phyloP scores from a whole-genome alignment of 345 rosid genomes.

The Eutrema heterophyllum region DNA sequence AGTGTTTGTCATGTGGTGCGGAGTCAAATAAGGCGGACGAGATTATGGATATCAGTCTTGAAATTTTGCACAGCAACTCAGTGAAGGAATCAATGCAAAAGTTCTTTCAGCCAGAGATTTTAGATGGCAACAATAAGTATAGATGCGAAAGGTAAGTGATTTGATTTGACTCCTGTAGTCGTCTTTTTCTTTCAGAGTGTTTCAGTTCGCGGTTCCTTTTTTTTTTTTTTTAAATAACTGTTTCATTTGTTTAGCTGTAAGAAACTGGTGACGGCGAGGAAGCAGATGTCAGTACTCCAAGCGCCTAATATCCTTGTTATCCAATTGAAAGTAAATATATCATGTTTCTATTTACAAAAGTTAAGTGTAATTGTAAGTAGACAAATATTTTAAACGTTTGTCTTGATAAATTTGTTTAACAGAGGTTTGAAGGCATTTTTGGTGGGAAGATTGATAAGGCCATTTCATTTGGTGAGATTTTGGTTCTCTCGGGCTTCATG shows the following conservation, averaged over 20 bases:
- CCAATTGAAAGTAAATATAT: conserved; percentile 71
- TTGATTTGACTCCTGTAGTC: not conserved
- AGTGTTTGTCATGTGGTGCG: conserved; percentile 75
- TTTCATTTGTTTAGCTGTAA: conserved; percentile 66
- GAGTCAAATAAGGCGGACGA: conserved; percentile 96
- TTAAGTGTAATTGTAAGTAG: not conserved
- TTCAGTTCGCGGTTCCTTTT: not conserved
- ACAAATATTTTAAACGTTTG: not conserved
- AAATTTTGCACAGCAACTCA: conserved; percentile 59
- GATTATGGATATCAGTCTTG: conserved; percentile 96
- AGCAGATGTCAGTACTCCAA: conserved; percentile 87
- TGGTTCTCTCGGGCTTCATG: conserved; percentile 85
- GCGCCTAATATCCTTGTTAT: conserved; percentile 92
- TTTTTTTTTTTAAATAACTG: not conserved
- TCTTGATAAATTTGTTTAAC: conserved; percentile 15
- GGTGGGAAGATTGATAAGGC: conserved; percentile 85
- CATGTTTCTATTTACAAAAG: not conserved
- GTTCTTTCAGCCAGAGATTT: conserved; percentile 84
- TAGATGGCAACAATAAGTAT: conserved; percentile 95
- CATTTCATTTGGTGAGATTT: conserved; percentile 70
- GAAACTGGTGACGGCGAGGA: conserved; percentile 92
- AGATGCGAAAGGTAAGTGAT: conserved; percentile 72
- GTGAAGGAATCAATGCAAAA: conserved; percentile 76
- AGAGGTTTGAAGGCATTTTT: conserved; percentile 90
- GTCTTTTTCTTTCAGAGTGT: not conserved